These are phyloP conservation scores for Trichothecium sympodiale DNA, from an alignment of 2,329 filamentous ascomycete species.

Conservation along the genomic window DNA sequence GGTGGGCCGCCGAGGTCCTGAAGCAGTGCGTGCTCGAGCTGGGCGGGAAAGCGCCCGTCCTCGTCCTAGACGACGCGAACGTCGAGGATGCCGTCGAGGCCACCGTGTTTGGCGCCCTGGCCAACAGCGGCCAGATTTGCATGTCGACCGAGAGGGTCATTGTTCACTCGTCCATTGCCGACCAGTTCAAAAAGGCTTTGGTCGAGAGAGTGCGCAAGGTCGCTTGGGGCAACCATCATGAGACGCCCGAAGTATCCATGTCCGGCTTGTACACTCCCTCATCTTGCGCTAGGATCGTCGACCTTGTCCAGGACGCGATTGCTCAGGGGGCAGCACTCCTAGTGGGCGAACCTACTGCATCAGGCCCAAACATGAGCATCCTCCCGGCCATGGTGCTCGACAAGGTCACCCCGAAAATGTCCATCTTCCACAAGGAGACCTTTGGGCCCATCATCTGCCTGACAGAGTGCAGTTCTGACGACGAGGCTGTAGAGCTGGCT, in stretches of 20 bases:
- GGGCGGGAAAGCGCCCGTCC: slow-evolving; percentile 56
- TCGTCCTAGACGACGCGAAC: slow-evolving; percentile 58
- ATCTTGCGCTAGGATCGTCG: slow-evolving; percentile 12
- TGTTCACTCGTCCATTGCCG: slow-evolving; percentile 16
- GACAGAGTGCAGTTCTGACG: slow-evolving; percentile 45
- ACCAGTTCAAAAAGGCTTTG: slow-evolving; percentile 5
- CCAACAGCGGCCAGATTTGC: slow-evolving; percentile 51
- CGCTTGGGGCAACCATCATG: background rate
- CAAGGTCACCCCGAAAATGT: slow-evolving; percentile 52
- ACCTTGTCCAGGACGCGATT: slow-evolving; percentile 41
- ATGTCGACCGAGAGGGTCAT: slow-evolving; percentile 57
- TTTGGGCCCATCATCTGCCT: slow-evolving; percentile 56
- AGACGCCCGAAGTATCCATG: background rate
- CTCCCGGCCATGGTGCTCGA: slow-evolving; percentile 50
- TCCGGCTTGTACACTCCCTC: too few species aligned
- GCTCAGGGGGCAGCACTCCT: slow-evolving; percentile 46
- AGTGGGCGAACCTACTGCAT: slow-evolving; percentile 32
- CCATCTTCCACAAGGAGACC: slow-evolving; percentile 52
- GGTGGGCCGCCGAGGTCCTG: slow-evolving; percentile 49
- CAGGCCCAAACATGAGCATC: slow-evolving; percentile 28
- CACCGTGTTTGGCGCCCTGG: slow-evolving; percentile 46
- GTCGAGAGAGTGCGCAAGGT: background rate
- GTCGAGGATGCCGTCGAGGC: slow-evolving; percentile 48
- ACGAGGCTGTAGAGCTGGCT: slow-evolving; percentile 53
- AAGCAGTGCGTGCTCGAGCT: slow-evolving; percentile 61